Percentiles rank a stretch among this genome's conserved stretches.
Conservation (phyloP, 148 eudicot genomes). For the Silene latifolia region DNA sequence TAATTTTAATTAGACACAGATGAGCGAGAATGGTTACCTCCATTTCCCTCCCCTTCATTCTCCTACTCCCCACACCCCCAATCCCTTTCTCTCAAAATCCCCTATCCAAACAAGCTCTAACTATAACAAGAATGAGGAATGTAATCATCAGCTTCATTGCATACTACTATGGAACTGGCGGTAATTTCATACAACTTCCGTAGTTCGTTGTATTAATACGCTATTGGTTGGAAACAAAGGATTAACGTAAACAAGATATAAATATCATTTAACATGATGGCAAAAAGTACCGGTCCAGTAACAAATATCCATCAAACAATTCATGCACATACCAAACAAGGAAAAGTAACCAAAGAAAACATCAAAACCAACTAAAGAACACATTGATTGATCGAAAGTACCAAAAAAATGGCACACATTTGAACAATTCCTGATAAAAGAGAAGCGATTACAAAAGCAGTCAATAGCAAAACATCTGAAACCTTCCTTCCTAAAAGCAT, state of each 20-base stretch:
- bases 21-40: no score
- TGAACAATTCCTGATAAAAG: slow-evolving; percentile 29
- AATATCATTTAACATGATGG: background rate
- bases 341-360: background rate
- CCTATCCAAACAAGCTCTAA: background rate
- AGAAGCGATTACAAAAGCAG: slow-evolving; percentile 35
- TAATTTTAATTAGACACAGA: no score
- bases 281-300: background rate
- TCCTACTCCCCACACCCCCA: no score
- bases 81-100: no score
- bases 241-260: background rate
- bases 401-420: slow-evolving; percentile 35
- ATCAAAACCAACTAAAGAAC: slow-evolving; percentile 22
- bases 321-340: background rate
- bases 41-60: no score
- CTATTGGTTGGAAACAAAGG: background rate
- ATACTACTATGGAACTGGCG: background rate
- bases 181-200: no score
- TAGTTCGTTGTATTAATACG: background rate
- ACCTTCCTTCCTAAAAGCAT: slow-evolving; percentile 32
- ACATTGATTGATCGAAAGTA: slow-evolving; percentile 39
- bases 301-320: background rate
- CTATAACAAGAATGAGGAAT: background rate
- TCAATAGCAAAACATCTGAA: slow-evolving; percentile 27
- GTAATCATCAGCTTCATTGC: background rate